Evolutionary conservation across 2,329 filamentous ascomycete genomes (phyloP), one percentile per base, ranked within the genome.

Genomic region (Paraphoma chrysanthemicola): DNA sequence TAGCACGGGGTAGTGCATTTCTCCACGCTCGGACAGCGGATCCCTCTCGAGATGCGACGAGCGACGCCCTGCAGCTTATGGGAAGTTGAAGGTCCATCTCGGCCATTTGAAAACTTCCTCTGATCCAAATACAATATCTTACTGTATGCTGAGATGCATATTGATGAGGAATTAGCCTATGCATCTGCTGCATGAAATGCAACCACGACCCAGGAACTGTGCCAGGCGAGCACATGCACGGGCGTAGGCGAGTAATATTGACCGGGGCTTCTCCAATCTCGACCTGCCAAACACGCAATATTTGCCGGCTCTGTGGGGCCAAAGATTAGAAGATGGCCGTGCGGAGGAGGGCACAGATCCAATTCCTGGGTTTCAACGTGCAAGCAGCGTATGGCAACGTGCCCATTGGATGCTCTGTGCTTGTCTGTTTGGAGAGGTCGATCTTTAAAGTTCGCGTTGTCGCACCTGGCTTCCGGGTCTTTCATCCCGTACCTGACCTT

Each of bases 251-350:
- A 45, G 36, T 29, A 31, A 50, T 38, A 38, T 36, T 10, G 30
- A 29, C 51, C 36, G 36, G 50, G 53, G 38, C 29, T 54, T 59
- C 56, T 52, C 48, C 61, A 60, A 64, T 59, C 41, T 53, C 43
- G 45, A 51, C 44, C 14, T 48, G 31, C 47, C 46, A 45, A 44
- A 50, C 30, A 36, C 12, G 39, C 44, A 41, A 46, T 48, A 47
- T 56, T 31, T 47, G 49, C 56, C 58, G 56, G 41, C 23, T 29
- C 54, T 60, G 62, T 64, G 62, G 59, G 62, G 62, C 59, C 55
- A 47, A 33, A 57, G 16, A 42, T 48, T 23, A 12, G 42, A 51
- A 30, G 2, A 33, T 51, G 31, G 47, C 44, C 48, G 33, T 59
- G 57, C 49, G 53, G 60, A 54, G 33, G 55, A 50, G 48, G 42